Evolutionary conservation across 352 stramenopile species (phyloP).

Genomic region (Albugo candida): DNA sequence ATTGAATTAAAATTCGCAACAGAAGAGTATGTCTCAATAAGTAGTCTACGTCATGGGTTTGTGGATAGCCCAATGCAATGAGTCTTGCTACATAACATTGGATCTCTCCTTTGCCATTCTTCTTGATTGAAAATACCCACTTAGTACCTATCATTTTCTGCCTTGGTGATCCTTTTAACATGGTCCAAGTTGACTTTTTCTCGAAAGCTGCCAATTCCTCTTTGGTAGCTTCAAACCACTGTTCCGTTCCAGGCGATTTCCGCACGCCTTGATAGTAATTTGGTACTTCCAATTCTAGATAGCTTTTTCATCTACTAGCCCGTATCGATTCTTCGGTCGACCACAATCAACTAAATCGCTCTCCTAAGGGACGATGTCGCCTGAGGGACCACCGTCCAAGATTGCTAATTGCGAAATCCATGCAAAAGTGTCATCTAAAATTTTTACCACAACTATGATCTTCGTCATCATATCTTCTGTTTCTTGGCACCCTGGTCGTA

Average conservation of each 20-base stretch:
- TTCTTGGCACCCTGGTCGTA: too few species aligned
- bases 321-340: too few species aligned
- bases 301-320: background rate
- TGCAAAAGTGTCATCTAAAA: too few species aligned
- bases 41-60: conserved; percentile 6
- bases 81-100: conserved; percentile 3
- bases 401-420: too few species aligned
- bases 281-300: background rate
- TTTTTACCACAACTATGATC: too few species aligned
- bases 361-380: too few species aligned
- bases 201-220: background rate
- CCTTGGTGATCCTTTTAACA: background rate
- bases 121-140: conserved; percentile 6
- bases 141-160: conserved; percentile 2
- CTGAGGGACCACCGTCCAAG: too few species aligned
- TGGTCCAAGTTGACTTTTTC: background rate
- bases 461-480: too few species aligned
- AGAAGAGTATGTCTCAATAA: background rate
- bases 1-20: background rate
- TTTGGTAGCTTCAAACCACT: conserved; percentile 1
- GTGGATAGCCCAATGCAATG: conserved; percentile 4
- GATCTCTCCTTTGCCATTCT: conserved; percentile 1
- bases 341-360: too few species aligned
- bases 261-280: background rate
- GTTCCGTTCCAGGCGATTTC: background rate